These are phyloP conservation scores for Candida koratica DNA, from an alignment of 805 yeast species.

Conservation along the genomic window DNA sequence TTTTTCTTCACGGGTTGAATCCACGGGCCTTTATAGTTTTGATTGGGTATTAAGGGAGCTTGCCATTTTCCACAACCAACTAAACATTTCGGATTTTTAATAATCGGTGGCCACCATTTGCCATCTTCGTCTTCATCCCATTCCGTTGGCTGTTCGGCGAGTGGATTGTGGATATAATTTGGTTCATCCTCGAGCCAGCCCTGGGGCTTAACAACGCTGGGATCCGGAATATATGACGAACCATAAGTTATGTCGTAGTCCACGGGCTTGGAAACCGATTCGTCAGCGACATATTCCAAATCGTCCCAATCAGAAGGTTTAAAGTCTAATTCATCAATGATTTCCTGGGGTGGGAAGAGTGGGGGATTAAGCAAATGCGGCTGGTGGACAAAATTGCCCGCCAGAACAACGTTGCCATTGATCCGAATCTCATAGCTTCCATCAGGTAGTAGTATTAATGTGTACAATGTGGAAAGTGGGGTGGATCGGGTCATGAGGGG, in stretches of 20 bases:
- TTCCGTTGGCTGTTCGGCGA: conserved; percentile 60
- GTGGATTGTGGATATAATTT: conserved; percentile 62
- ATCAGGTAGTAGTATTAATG: conserved; percentile 63
- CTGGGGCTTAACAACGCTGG: conserved; percentile 62
- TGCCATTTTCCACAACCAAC: conserved; percentile 83
- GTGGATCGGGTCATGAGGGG: conserved; percentile 65
- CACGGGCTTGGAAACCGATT: conserved; percentile 60
- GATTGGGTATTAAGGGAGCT: conserved; percentile 63
- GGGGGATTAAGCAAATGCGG: conserved; percentile 58
- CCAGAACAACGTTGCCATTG: conserved; percentile 68
- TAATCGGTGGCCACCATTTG: conserved; percentile 68
- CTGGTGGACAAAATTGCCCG: conserved; percentile 60
- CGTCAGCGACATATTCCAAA: conserved; percentile 58
- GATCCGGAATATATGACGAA: conserved; percentile 54
- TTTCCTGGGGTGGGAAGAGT: conserved; percentile 60
- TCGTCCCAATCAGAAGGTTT: conserved; percentile 89
- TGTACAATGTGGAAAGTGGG: conserved; percentile 64
- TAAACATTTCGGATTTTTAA: conserved; percentile 70
- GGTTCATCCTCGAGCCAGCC: conserved; percentile 73
- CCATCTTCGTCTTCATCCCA: conserved; percentile 95
- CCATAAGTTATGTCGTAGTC: conserved; percentile 83
- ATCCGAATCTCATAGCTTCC: conserved; percentile 76
- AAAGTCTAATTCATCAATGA: conserved; percentile 50
- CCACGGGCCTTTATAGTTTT: conserved; percentile 78
- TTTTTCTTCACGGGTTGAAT: conserved; percentile 60